phyloP scores from a whole-genome alignment of 495 filamentous ascomycete genomes.

The Pyrenula aspistea region DNA sequence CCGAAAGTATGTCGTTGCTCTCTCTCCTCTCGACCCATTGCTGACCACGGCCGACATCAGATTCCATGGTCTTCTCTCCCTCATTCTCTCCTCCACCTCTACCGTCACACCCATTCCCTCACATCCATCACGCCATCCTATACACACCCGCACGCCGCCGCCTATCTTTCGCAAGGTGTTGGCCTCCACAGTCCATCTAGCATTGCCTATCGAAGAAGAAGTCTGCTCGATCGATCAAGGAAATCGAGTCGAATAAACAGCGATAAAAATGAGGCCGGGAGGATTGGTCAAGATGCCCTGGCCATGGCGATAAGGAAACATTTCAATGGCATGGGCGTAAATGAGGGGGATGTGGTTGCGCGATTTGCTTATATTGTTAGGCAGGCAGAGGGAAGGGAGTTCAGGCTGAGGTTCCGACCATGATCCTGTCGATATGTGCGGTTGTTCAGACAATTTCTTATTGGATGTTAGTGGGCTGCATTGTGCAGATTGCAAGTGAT shows the following conservation, averaged over 20 bases:
- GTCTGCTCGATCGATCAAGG: conserved; percentile 8
- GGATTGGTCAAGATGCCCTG: conserved; percentile 66
- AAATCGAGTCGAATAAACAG: not conserved
- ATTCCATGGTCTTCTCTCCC: not conserved
- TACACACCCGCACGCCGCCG: not conserved
- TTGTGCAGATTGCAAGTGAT: too few relatives aligned
- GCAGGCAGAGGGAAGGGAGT: conserved; percentile 24
- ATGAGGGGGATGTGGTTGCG: conserved; percentile 80
- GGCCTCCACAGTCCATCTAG: conserved; percentile 41
- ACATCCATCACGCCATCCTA: not conserved
- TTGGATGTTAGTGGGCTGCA: too few relatives aligned
- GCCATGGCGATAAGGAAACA: conserved; percentile 77
- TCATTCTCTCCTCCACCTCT: not conserved
- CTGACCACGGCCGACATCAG: not conserved
- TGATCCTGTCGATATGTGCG: conserved; percentile 7
- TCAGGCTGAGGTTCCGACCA: conserved; percentile 32
- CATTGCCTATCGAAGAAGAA: conserved; percentile 27
- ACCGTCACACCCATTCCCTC: not conserved
- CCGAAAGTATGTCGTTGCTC: not conserved
- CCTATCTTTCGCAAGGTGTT: conserved; percentile 51
- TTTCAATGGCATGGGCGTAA: conserved; percentile 75
- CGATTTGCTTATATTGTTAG: conserved; percentile 75
- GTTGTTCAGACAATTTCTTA: too few relatives aligned
- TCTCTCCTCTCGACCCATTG: not conserved
- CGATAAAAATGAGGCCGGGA: conserved; percentile 4